A percentile compares a stretch with the other conserved stretches of the same genome.
Conservation (phyloP, 2,329 filamentous ascomycete species). For the Hypoxylon sp. region DNA sequence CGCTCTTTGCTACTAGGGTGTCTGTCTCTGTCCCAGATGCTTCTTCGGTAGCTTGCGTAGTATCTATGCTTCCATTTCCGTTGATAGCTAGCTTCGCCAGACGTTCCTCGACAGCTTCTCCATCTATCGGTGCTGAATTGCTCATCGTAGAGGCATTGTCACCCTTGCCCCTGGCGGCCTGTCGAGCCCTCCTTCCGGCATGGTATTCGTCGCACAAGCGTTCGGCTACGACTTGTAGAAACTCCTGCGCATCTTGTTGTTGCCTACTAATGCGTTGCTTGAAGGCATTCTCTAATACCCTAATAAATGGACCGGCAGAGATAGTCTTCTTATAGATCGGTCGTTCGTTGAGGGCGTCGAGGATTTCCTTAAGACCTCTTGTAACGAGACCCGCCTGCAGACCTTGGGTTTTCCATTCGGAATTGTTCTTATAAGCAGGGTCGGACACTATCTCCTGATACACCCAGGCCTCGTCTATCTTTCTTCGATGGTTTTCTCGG, state of each 20-base stretch:
- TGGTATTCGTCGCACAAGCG: constrained; percentile 94
- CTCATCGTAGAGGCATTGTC: constrained; percentile 27
- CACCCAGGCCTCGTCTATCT: constrained; percentile 80
- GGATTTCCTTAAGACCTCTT: constrained; percentile 87
- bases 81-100: constrained; percentile 47
- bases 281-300: constrained; percentile 86
- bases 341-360: constrained; percentile 92
- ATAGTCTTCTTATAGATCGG: constrained; percentile 96
- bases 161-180: constrained; percentile 60
- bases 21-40: constrained; percentile 37
- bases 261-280: constrained; percentile 90
- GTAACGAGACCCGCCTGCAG: constrained; percentile 88
- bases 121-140: constrained; percentile 42
- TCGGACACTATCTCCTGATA: constrained; percentile 73
- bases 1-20: constrained; percentile 34
- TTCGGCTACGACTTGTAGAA: constrained; percentile 93
- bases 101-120: constrained; percentile 48
- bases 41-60: constrained; percentile 21
- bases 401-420: constrained; percentile 71
- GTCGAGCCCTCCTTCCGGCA: constrained; percentile 80
- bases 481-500: constrained; percentile 85
- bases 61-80: constrained; percentile 37
- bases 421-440: constrained; percentile 52
- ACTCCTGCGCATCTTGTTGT: constrained; percentile 98
- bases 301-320: constrained; percentile 85